Base-by-base conservation (phyloP, 345 rosid genomes). In the Dipteronia dyeriana region DNA sequence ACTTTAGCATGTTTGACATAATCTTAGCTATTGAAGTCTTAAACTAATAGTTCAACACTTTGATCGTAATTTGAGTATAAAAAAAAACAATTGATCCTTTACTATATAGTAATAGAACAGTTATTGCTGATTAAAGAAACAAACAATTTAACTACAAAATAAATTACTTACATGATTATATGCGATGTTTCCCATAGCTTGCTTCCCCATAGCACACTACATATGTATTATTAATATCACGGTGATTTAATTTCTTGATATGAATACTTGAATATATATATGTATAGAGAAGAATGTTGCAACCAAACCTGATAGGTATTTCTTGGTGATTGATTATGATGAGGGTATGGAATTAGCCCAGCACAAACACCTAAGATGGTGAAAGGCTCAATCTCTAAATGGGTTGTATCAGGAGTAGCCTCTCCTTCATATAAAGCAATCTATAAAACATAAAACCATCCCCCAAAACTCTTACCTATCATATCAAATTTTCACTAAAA, bases 171-270 rank as follows among this genome's bases (percentile, higher is more conserved):
- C 99, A 92, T 95, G 94, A 83, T 95, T 95, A 83, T 91, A 92
- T 73, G 98, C 97, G 70, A 95, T 91, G 79, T 92, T 95, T 74
- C 98, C 99, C 99, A 95, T 95, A n/a, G 97, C 97, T 88, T 95
- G 99, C 89, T 95, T 95, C 71, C 99, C 99, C 98, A 93, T 95
- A 68, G 98, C 98, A 84, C 99, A 95, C 99, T 95, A 79, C 51
- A 83, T 10, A 78, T 20, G 61, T 22, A 23, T 56, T 56, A 7
- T 41, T 41, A 41, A 73, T 34, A 78, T 4, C 39, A 60, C 26
- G 38, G 3, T 59, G 66, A 70, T 62, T 63, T 63, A 26, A 64
- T 38, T 66, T 68, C 53, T 14, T 19, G 20, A 47, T 66, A 72
- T 22, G 67, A 43, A 54, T 23, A 19, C 66, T 62, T 68, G 9